Conservation (phyloP, 1,284 basidiomycete genomes). For the Heterobasidion irregulare region DNA sequence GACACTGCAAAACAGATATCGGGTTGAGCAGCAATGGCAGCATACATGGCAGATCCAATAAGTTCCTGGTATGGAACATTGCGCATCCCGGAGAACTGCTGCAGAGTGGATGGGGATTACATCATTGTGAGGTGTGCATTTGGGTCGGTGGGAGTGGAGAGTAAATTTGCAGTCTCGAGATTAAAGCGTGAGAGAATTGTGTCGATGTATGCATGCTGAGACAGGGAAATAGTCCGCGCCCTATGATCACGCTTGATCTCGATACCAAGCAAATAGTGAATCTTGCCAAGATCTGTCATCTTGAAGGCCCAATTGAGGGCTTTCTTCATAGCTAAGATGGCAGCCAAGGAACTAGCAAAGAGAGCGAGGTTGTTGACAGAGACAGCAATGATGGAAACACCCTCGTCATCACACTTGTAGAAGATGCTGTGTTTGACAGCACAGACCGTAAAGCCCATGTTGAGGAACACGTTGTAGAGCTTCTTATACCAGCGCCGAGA, state of each 20-base stretch:
- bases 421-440: constrained; percentile 14
- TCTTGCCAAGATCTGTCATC: constrained; percentile 12
- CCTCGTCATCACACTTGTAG: not conserved
- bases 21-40: constrained; percentile 9
- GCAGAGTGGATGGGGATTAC: not conserved
- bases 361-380: constrained; percentile 25
- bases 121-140: constrained; percentile 5
- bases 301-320: constrained; percentile 3
- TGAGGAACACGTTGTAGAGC: constrained; percentile 4
- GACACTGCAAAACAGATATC: constrained; percentile 16
- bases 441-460: constrained; percentile 12
- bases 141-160: constrained; percentile 19
- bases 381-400: constrained; percentile 12
- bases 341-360: not conserved
- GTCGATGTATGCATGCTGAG: constrained; percentile 17
- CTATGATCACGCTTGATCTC: constrained; percentile 14
- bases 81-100: constrained; percentile 3
- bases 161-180: constrained; percentile 17
- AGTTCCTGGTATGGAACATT: constrained; percentile 15
- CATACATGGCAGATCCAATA: constrained; percentile 15
- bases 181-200: constrained; percentile 17
- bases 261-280: constrained; percentile 19
- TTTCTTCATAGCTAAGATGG: constrained; percentile 5
- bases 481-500: constrained; percentile 17
- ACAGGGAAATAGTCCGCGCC: constrained; percentile 15